Evolutionary conservation across 1,139 yeast genomes (phyloP), one percentile per base, ranked within the genome.

Genomic region (Torulaspora globosa): DNA sequence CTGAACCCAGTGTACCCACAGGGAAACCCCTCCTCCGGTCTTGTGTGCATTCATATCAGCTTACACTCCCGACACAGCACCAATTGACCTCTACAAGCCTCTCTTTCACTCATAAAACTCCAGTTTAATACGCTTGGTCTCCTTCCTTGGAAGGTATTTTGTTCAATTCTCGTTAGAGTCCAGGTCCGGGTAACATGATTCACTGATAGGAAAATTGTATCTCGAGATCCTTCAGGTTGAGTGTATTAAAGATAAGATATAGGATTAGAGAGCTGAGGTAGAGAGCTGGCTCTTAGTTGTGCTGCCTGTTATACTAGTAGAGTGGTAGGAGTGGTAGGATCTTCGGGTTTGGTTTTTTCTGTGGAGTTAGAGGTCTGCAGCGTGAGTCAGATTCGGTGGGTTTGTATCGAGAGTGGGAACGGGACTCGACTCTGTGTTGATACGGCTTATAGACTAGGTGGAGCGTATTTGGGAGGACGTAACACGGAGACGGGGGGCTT

Each of bases 1-100:
- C 39, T 56, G 59, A 8, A 57, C 40, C 57, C 60, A 55, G 42
- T 52, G 52, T 2, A 59, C 43, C 42, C 34, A 29, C 35, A 15
- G 26, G 8, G 33, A 32, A 26, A 26, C 24, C 26, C 15, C 41
- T 14, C 19, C 19, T 9, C 26, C 35, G 23, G 24, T 19, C 30
- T 37, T 30, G 28, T 37, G 35, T 24, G n/a, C 41, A 19, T 18
- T 37, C 41, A 37, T 37, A 30, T n/a, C 35, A n/a, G 10, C 21
- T 14, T 9, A 26, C 19, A 30, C 41, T 29, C 28, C n/a, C 35
- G 8, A 9, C 21, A 12, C 33, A 14, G 8, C 18, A n/a, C 34
- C 28, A 37, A 37, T 37, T 37, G 41, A 37, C 34, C 35, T 37
- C 32, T 27, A 18, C 4, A 31, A 35, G 30, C 39, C 28, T 12